These are phyloP conservation scores for Mimosa bimucronata DNA, from an alignment of 306 rosid genomes.

Conservation along the genomic window DNA sequence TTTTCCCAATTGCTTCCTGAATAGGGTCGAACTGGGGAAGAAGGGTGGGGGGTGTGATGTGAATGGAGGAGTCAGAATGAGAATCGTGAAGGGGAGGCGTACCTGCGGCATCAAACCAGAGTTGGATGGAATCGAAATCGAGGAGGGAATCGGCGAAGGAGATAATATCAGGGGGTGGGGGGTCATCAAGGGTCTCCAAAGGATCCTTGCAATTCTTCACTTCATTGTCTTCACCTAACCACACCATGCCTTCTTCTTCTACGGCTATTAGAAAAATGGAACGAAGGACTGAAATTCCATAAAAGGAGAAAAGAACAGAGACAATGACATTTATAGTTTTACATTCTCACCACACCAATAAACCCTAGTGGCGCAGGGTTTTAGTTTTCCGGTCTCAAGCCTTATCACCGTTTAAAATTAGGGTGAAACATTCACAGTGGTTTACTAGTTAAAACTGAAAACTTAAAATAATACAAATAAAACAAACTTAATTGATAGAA, in stretches of 20 bases:
- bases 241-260: constrained; percentile 41
- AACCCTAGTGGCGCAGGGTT: constrained; percentile 34
- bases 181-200: constrained; percentile 38
- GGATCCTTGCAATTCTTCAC: constrained; percentile 39
- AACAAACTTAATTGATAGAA: too few relatives aligned
- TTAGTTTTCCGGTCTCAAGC: too few relatives aligned
- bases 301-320: constrained; percentile 23
- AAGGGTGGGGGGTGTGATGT: neutral
- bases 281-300: neutral
- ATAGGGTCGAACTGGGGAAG: neutral
- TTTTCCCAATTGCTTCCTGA: constrained; percentile 56
- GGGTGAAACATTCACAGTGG: neutral
- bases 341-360: constrained; percentile 15
- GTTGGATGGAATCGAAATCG: constrained; percentile 59
- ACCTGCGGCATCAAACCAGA: constrained; percentile 44
- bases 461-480: too few relatives aligned
- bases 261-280: neutral
- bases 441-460: too few relatives aligned
- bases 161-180: constrained; percentile 36
- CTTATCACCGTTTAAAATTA: too few relatives aligned
- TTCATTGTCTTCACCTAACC: constrained; percentile 39
- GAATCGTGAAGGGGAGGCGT: constrained; percentile 38
- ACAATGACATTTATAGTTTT: neutral
- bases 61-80: neutral
- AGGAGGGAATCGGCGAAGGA: constrained; percentile 67